Evolutionary conservation across 129 eudicot genomes (phyloP).

Genomic region (sunflower (Helianthus annuus)): DNA sequence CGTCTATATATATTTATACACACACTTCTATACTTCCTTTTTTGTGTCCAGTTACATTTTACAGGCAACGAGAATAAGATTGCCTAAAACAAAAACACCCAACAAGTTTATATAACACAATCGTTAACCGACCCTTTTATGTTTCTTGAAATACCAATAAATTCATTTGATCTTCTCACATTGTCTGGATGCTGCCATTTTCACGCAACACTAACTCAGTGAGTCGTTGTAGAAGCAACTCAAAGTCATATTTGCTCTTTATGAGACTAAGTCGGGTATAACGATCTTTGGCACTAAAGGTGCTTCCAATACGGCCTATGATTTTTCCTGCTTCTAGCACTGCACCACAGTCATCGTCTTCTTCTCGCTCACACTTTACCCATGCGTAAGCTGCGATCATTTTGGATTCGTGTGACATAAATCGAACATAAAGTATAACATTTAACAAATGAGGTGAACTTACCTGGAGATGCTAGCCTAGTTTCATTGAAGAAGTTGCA

Average conservation of each 20-base stretch:
- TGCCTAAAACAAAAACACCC: neutral
- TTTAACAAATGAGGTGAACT: neutral
- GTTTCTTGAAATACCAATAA: neutral
- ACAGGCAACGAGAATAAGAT: constrained; percentile 5
- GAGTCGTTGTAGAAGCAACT: constrained; percentile 42
- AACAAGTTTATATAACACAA: neutral
- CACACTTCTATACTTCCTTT: no score
- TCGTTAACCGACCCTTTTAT: neutral
- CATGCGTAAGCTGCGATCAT: constrained; percentile 35
- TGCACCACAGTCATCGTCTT: constrained; percentile 46
- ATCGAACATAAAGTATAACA: neutral
- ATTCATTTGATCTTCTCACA: constrained; percentile 14
- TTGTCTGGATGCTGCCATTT: constrained; percentile 18
- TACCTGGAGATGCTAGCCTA: no score
- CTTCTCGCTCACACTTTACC: constrained; percentile 70
- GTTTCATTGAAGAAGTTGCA: no score
- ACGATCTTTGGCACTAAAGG: constrained; percentile 38
- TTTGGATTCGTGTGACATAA: neutral
- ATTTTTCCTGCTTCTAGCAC: constrained; percentile 55
- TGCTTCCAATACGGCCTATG: constrained; percentile 48
- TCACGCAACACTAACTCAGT: constrained; percentile 39
- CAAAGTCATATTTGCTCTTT: constrained; percentile 63
- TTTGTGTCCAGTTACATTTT: neutral
- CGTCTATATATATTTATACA: no score
- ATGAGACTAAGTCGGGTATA: constrained; percentile 64